These are phyloP conservation scores for Globisporangium spiculum DNA, from an alignment of 352 stramenopile genomes.

Conservation along the genomic window DNA sequence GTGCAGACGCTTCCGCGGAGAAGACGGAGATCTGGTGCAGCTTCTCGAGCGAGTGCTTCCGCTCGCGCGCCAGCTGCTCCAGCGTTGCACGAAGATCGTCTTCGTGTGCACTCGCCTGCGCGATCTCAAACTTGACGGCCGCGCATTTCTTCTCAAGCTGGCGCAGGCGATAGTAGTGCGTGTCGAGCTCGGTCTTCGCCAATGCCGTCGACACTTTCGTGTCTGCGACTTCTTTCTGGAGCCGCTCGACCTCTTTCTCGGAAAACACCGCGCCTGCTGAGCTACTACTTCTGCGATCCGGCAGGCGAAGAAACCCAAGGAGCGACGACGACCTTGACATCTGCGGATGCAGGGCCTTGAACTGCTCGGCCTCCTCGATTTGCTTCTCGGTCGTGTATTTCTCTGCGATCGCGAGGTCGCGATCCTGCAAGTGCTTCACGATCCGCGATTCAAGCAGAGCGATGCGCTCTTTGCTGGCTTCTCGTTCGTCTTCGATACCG, in stretches of 20 bases:
- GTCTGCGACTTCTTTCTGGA: conserved; percentile 66
- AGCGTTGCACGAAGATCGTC: conserved; percentile 60
- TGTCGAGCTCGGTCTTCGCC: conserved; percentile 56
- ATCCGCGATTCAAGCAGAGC: conserved; percentile 65
- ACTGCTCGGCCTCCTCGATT: conserved; percentile 56
- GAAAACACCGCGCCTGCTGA: conserved; percentile 21
- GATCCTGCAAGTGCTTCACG: conserved; percentile 70
- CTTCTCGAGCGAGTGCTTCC: conserved; percentile 44
- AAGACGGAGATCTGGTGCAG: conserved; percentile 61
- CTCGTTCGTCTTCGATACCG: conserved; percentile 38
- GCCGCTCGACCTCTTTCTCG: conserved; percentile 56
- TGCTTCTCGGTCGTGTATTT: conserved; percentile 69
- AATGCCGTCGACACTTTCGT: conserved; percentile 56
- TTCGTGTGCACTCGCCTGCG: conserved; percentile 54
- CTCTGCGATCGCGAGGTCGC: conserved; percentile 65
- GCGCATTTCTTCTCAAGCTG: conserved; percentile 60
- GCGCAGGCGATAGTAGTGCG: conserved; percentile 55
- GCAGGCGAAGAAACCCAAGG: conserved; percentile 20
- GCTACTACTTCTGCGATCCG: conserved; percentile 16
- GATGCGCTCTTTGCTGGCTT: conserved; percentile 46
- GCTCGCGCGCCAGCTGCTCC: conserved; percentile 43
- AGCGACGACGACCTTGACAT: conserved; percentile 24
- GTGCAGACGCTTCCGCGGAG: conserved; percentile 24
- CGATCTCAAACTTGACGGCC: conserved; percentile 61
- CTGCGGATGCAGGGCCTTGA: conserved; percentile 35